A percentile compares a stretch with the other conserved stretches of the same genome.
These are phyloP conservation scores for Eimeria acervulina DNA, from an alignment of 169 alveolate genomes.

Conservation along the genomic window DNA sequence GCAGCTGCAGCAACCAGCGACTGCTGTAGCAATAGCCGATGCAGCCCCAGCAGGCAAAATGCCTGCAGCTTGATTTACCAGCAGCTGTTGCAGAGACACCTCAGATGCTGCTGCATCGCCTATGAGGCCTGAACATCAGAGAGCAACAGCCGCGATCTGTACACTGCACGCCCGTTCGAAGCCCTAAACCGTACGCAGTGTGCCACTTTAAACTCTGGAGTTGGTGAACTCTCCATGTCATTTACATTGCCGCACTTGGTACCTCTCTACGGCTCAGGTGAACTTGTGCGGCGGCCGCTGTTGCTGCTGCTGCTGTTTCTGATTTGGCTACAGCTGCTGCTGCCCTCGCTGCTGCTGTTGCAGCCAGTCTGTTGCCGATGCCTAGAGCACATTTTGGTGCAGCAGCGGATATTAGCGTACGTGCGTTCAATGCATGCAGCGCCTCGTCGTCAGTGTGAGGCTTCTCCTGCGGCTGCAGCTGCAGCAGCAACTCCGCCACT, in stretches of 20 bases:
- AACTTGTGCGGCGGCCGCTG: neutral
- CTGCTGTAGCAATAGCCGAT: neutral
- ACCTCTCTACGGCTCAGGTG: neutral
- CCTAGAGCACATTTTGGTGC: neutral
- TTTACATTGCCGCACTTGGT: neutral
- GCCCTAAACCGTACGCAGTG: neutral
- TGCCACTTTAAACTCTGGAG: neutral
- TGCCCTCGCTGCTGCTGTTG: neutral
- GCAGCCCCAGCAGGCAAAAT: neutral
- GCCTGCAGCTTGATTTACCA: neutral
- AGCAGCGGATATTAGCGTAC: slow-evolving; percentile 1
- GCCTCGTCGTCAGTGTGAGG: neutral
- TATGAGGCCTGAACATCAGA: slow-evolving; percentile 18
- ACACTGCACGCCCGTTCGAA: neutral
- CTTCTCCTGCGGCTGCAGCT: slow-evolving; percentile 17
- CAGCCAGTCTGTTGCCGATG: neutral
- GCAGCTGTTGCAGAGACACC: slow-evolving; percentile 44
- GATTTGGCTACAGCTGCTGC: neutral
- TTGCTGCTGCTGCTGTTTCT: slow-evolving; percentile 11
- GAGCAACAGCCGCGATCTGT: neutral
- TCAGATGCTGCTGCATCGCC: slow-evolving; percentile 9
- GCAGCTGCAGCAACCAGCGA: neutral
- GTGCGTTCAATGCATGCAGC: slow-evolving; percentile 39
- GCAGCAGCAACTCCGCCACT: slow-evolving; percentile 61
- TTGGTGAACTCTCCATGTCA: neutral